Base-by-base conservation (phyloP, 2,329 filamentous ascomycete genomes). In the Chrysoporthe cubensis region DNA sequence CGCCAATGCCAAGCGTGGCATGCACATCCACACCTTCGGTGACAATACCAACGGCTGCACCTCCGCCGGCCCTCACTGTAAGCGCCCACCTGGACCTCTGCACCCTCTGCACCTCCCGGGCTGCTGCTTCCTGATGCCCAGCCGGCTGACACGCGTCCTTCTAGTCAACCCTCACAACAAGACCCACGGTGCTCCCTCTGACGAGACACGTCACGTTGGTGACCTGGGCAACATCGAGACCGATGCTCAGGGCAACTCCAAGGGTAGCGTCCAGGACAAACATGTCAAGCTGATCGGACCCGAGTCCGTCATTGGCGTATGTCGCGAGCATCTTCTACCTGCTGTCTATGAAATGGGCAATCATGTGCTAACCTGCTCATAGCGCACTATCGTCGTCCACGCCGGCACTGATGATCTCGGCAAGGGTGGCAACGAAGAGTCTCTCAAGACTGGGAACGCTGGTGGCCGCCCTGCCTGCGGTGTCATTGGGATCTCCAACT, bases 11-110 rank as follows among this genome's bases (percentile, higher is more conserved):
- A 89, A 97, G 90, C 95, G 96, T 83, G 96, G 93, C 82, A 94
- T 98, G 88, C 96, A 99, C 88, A 90, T 99, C 79, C 96, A 99
- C 87, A 93, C 96, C 82, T 99, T 97, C 78, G 96, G 96, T 81
- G 96, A 98, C 88, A 98, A 98, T 89, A 98, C 96, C 87, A 99
- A 99, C 85, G 96, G 96, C 82, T 99, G 96, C 92, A 98, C 95
- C 74, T 97, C 92, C 74, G 96, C 96, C 74, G 96, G 96, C 65
- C 95, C 96, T 82, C 96, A 99, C 87, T 99, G 94, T 97, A 85
- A 80, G 92, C 84, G 26, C 46, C 32, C 6, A 16, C 16, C 58
- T 8, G 7, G 4, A 32, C 26, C 26, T 26, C 26, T 26, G n/a
- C 32, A n/a, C 16, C 14, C 46, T 50, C 46, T n/a, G n/a, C 1